Evolutionary conservation across 805 yeast species (phyloP).

Genomic region (Nakazawaea pomicola): DNA sequence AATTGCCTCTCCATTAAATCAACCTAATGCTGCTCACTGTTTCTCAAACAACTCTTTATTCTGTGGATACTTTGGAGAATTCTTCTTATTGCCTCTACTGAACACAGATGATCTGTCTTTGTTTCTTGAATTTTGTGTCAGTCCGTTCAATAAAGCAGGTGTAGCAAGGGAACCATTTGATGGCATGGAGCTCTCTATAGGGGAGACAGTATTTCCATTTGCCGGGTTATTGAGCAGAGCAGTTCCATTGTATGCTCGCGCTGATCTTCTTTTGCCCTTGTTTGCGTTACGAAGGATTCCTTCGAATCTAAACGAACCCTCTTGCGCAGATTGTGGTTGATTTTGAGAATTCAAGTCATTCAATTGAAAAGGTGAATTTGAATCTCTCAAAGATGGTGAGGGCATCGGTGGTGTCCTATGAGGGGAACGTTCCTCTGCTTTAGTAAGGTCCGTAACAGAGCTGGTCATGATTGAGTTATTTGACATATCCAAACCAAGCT

Average conservation of each 20-base stretch:
- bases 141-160: background rate
- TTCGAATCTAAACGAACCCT: slow-evolving; percentile 42
- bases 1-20: no score
- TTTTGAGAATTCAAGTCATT: slow-evolving; percentile 8
- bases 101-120: slow-evolving; percentile 22
- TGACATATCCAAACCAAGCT: slow-evolving; percentile 7
- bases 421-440: slow-evolving; percentile 7
- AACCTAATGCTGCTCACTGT: no score
- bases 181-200: background rate
- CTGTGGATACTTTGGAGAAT: slow-evolving; percentile 9
- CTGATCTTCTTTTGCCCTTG: slow-evolving; percentile 28
- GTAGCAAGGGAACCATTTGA: background rate
- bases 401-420: slow-evolving; percentile 7
- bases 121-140: slow-evolving; percentile 4
- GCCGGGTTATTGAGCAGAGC: no score
- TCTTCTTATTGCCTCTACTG: slow-evolving; percentile 12
- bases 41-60: background rate
- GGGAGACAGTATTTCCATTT: background rate
- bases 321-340: slow-evolving; percentile 21
- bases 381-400: slow-evolving; percentile 8
- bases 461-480: background rate
- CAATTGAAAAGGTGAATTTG: slow-evolving; percentile 12
- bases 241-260: slow-evolving; percentile 6
- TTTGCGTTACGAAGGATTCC: slow-evolving; percentile 32
- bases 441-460: slow-evolving; percentile 7